Base-by-base conservation (phyloP, 2,329 filamentous ascomycete species). In the Zarea fungicola region DNA sequence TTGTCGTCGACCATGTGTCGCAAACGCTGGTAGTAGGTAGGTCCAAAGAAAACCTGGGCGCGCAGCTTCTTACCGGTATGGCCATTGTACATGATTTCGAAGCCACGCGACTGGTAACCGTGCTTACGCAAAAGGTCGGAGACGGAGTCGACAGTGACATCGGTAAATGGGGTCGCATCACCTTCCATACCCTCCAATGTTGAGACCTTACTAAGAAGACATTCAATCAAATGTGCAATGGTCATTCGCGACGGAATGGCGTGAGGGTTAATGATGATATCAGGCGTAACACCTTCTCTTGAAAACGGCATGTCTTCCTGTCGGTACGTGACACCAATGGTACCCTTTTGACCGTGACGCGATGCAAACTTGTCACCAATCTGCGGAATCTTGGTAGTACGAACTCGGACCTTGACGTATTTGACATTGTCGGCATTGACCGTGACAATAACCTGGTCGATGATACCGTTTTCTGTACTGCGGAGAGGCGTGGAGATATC, bases 1-100 rank as follows among this genome's bases (percentile, higher is more conserved):
- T 99, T 99, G 77, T 99, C 93, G 67, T 99, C 93, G 59, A 99
- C 95, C 95, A 99, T 99, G 73, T 99, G 95, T 56, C 93, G 86
- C 52, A 99, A 81, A 69, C 95, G 90, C 72, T 99, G 93, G 73
- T 99, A 99, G 75, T 99, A 99, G 1, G 93, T 99, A 1, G 93
- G 93, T 8, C 93, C 93, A 50, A 99, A 81, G 81, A 99, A 99
- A 48, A 97, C 85, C 68, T 99, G 93, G 0, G 91, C 88, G 37
- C 89, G 85, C 56, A 97, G 75, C 76, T 99, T 99, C 59, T 84
- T 84, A 45, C 93, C 93, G 5, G 93, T 99, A 70, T 99, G 91
- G 4, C 95, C 93, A 64, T 99, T 95, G 74, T 96, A 99, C 89
- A 99, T 92, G 65, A 96, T 83, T 68, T 99, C 93, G 58, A 99